phyloP scores from a whole-genome alignment of 2,329 filamentous ascomycete genomes.

The Aspergillus aculeatinus region DNA sequence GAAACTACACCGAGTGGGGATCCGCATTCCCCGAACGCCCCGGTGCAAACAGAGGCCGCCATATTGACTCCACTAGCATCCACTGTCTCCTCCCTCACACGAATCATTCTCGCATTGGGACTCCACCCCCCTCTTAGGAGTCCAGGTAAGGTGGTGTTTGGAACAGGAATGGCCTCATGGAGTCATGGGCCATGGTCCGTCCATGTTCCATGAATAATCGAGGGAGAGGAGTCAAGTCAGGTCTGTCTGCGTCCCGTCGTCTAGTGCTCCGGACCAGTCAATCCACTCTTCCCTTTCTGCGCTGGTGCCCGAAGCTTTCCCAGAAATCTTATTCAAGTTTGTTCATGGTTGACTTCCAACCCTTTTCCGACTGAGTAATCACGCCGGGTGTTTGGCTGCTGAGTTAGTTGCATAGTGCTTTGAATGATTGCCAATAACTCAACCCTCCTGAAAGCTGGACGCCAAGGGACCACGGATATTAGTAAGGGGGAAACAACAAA shows the following conservation, averaged over 20 bases:
- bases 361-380: neutral
- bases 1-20: conserved; percentile 23
- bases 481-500: neutral
- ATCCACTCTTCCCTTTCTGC: conserved; percentile 10
- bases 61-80: conserved; percentile 11
- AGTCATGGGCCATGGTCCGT: neutral
- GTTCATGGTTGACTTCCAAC: neutral
- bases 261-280: conserved; percentile 7
- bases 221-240: neutral
- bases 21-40: conserved; percentile 26
- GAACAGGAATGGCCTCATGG: neutral
- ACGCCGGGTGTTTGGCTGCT: neutral
- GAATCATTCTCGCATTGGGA: neutral
- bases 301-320: conserved; percentile 18
- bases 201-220: too few species aligned
- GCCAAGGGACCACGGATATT: neutral
- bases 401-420: neutral
- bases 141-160: neutral
- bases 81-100: conserved; percentile 4
- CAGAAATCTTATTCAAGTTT: neutral
- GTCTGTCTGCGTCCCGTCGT: neutral
- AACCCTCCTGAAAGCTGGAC: neutral
- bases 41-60: conserved; percentile 13
- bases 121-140: neutral
- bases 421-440: neutral